Evolutionary conservation across 2,329 filamentous ascomycete genomes (phyloP).

Genomic region (Zarea fungicola): DNA sequence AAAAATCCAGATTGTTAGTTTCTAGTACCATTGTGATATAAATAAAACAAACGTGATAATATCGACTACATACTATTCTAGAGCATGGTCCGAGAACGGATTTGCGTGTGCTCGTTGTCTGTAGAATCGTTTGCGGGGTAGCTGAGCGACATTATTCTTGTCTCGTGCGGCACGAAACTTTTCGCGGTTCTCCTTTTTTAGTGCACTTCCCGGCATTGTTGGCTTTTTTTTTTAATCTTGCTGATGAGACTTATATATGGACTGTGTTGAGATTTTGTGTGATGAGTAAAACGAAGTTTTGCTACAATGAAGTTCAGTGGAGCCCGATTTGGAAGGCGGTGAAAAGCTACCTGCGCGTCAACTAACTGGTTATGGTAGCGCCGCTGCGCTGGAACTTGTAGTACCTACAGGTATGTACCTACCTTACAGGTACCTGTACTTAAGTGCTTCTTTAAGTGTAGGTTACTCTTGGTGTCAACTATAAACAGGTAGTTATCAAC

Average conservation of each 20-base stretch:
- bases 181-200: conserved; percentile 61
- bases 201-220: conserved; percentile 28
- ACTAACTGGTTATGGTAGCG: background rate
- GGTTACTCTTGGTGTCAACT: no score
- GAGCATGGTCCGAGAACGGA: conserved; percentile 89
- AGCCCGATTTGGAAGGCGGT: conserved; percentile 15
- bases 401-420: no score
- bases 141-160: conserved; percentile 48
- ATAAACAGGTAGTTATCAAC: no score
- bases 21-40: background rate
- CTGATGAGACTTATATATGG: no score
- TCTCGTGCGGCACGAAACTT: conserved; percentile 55
- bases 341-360: background rate
- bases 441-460: no score
- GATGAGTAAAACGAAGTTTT: conserved; percentile 8
- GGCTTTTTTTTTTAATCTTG: background rate
- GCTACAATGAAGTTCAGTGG: background rate
- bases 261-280: background rate
- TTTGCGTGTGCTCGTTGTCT: conserved; percentile 95
- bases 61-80: conserved; percentile 67
- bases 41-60: background rate
- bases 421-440: no score
- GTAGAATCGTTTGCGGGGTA: conserved; percentile 95
- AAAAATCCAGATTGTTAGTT: conserved; percentile 11
- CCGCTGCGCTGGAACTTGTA: no score